Conservation (phyloP, 2,329 filamentous ascomycete genomes). For the Atkinsonella texensis region DNA sequence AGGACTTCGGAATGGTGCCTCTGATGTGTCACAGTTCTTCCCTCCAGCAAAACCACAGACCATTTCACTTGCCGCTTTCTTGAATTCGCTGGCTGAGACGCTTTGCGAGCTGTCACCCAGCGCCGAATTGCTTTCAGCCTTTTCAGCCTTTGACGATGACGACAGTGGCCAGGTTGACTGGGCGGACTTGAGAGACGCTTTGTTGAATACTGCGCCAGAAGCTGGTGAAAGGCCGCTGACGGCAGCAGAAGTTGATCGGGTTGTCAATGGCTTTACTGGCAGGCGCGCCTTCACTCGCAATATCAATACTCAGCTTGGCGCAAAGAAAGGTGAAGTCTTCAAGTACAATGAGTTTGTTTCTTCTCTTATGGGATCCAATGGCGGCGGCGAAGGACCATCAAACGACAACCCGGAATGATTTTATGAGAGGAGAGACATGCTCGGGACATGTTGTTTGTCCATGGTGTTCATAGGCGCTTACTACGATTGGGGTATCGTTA, state of each 20-base stretch:
- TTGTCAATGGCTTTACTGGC: slow-evolving; percentile 78
- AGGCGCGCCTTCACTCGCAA: slow-evolving; percentile 68
- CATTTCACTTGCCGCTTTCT: slow-evolving; percentile 73
- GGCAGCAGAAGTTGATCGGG: slow-evolving; percentile 67
- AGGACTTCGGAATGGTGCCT: slow-evolving; percentile 63
- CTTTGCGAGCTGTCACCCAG: slow-evolving; percentile 64
- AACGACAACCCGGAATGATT: slow-evolving; percentile 16
- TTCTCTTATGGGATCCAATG: slow-evolving; percentile 47
- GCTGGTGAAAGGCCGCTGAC: slow-evolving; percentile 53
- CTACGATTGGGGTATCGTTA: neutral
- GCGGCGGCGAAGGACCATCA: slow-evolving; percentile 16
- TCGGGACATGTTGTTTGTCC: too few species aligned
- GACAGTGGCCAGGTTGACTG: slow-evolving; percentile 90
- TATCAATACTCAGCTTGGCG: slow-evolving; percentile 36
- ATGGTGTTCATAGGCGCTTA: neutral
- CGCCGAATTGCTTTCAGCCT: slow-evolving; percentile 74
- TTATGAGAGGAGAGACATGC: neutral
- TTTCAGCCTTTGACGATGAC: slow-evolving; percentile 91
- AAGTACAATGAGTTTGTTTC: slow-evolving; percentile 86
- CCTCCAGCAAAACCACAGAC: slow-evolving; percentile 58
- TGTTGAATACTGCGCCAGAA: slow-evolving; percentile 73
- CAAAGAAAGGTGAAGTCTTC: slow-evolving; percentile 76
- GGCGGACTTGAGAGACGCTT: slow-evolving; percentile 65
- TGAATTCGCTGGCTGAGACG: slow-evolving; percentile 67
- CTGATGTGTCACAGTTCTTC: slow-evolving; percentile 72